Conservation (phyloP, 1,139 yeast genomes). For the Pichia sp. region DNA sequence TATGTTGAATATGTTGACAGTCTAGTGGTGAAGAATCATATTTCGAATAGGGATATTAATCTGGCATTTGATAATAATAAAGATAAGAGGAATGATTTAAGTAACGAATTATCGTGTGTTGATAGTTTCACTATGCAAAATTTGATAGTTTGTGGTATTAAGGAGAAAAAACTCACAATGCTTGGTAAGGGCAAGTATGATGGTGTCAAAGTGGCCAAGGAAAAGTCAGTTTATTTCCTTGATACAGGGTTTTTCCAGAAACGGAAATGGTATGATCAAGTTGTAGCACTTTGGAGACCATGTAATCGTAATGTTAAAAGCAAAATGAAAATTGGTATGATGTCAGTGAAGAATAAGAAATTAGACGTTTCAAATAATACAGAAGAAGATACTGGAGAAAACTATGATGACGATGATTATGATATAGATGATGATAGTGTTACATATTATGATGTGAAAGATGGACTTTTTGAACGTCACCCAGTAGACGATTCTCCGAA, state of each 20-base stretch:
- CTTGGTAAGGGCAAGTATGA: constrained; percentile 23
- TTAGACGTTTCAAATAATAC: constrained; percentile 10
- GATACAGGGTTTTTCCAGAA: constrained; percentile 13
- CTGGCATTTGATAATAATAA: background rate
- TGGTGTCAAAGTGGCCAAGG: constrained; percentile 27
- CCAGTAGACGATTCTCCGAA: constrained; percentile 57
- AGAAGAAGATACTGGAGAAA: constrained; percentile 12
- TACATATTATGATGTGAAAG: constrained; percentile 45
- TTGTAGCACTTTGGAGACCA: constrained; percentile 47
- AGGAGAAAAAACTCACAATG: constrained; percentile 20
- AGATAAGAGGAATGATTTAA: background rate
- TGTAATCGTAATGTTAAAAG: constrained; percentile 40
- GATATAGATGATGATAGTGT: constrained; percentile 19
- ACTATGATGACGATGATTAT: constrained; percentile 26
- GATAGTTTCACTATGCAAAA: constrained; percentile 18
- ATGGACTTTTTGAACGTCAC: constrained; percentile 41
- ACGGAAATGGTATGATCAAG: constrained; percentile 28
- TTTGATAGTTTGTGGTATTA: constrained; percentile 14
- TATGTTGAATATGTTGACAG: constrained; percentile 18
- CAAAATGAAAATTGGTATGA: constrained; percentile 32
- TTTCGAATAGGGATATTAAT: constrained; percentile 1
- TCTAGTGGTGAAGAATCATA: constrained; percentile 8
- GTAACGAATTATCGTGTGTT: constrained; percentile 3
- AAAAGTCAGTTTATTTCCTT: constrained; percentile 31
- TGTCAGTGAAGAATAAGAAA: constrained; percentile 1